Evolutionary conservation across 1,284 basidiomycete species (phyloP), one percentile per base, ranked within the genome.

Genomic region (Moesziomyces sp.): DNA sequence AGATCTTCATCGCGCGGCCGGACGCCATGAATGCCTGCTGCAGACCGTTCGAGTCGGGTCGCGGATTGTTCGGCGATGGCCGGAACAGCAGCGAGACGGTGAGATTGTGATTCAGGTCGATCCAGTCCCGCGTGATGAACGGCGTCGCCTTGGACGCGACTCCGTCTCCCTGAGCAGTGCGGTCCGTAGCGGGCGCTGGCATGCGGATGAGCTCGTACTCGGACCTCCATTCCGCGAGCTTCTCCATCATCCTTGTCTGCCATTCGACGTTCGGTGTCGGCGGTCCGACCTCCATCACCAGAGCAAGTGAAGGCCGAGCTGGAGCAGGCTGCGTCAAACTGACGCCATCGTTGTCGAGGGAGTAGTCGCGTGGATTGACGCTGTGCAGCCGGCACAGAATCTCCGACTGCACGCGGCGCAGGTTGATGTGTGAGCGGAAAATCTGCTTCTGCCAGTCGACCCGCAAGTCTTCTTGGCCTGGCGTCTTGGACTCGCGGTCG

Each of bases 321-420:
- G 51, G 30, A 1, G 56, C 54, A 2, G 70, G 57, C 47, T 73
- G 60, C 8, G 60, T 58, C 1, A 61, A 38, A 21, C 64, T 64
- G 40, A 73, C 50, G 6, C 58, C 65, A 26, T 68, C 65, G 34
- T 69, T 58, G 47, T 74, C 71, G 40, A 74, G 61, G 16, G 71
- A 64, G 26, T 74, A 74, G 58, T 74, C 71, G 30, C 71, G 60
- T 5, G 71, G 71, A 23, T 74, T 74, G 52, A 74, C 71, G 19
- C 71, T 74, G 55, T 74, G 71, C 4, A 74, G 51, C 3, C 71
- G 65, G 45, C 71, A 74, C 6, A 69, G 58, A 11, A 74, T 62
- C 55, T 74, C 72, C 30, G 72, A 74, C 46, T 74, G 72, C 13
- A 74, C 52, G 11, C 66, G 66, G 16, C 72, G 58, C 6, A 74